phyloP scores from a whole-genome alignment of 225 moss, liverwort and hornwort species.

The Bryoerythrophyllum caledonicum region DNA sequence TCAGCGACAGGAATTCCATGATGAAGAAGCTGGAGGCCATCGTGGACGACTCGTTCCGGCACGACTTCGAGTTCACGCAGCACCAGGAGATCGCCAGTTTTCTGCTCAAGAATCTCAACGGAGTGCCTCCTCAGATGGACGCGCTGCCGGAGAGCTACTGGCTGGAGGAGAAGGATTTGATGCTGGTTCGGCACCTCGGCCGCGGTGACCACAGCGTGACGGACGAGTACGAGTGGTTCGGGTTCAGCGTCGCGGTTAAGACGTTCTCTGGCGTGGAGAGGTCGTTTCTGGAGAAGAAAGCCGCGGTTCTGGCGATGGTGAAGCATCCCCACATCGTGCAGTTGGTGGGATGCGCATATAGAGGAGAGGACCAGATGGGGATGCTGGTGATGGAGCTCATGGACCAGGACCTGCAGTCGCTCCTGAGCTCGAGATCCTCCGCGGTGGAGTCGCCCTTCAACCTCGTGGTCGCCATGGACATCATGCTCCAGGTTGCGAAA shows the following conservation, averaged over 20 bases:
- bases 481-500: constrained; percentile 51
- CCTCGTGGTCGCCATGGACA: constrained; percentile 43
- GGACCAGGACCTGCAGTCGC: constrained; percentile 43
- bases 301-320: constrained; percentile 32
- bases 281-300: constrained; percentile 29
- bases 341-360: constrained; percentile 52
- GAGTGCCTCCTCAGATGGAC: constrained; percentile 20
- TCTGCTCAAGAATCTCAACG: constrained; percentile 34
- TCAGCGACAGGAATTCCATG: constrained; percentile 35
- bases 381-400: constrained; percentile 48
- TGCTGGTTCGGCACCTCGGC: constrained; percentile 34
- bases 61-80: constrained; percentile 49
- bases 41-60: constrained; percentile 40
- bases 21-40: constrained; percentile 31
- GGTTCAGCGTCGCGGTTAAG: constrained; percentile 47
- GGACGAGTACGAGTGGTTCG: constrained; percentile 50
- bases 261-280: constrained; percentile 31
- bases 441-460: constrained; percentile 39
- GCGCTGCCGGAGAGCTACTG: constrained; percentile 39
- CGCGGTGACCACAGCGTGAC: constrained; percentile 31
- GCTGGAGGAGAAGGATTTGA: constrained; percentile 36
- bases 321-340: constrained; percentile 43
- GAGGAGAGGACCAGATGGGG: constrained; percentile 36
- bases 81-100: constrained; percentile 40
- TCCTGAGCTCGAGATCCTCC: constrained; percentile 25